phyloP scores from a whole-genome alignment of 345 rosid species.

The Bruguiera gymnorhiza region DNA sequence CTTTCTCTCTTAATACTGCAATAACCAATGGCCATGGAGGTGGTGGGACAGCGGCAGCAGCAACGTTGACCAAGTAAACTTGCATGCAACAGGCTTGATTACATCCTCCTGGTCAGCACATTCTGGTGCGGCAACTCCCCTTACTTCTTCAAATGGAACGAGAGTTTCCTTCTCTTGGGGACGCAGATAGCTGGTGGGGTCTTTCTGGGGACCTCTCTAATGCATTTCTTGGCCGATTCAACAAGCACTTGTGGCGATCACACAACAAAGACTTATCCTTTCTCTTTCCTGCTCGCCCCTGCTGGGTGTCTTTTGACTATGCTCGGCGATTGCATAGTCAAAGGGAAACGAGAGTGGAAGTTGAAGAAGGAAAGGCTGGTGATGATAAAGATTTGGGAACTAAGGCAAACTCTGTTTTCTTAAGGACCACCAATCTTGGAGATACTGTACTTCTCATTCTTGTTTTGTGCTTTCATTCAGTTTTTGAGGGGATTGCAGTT shows the following conservation, averaged over 20 bases:
- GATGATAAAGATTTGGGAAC: constrained; percentile 15
- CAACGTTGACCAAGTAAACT: constrained; percentile 7
- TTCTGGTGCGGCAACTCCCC: constrained; percentile 71
- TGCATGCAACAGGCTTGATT: constrained; percentile 44
- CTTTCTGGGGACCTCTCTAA: constrained; percentile 64
- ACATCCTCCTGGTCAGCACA: constrained; percentile 58
- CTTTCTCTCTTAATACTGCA: constrained; percentile 35
- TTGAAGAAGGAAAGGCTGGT: constrained; percentile 32
- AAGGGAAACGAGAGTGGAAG: constrained; percentile 24
- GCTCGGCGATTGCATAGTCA: constrained; percentile 65
- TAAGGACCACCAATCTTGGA: constrained; percentile 47
- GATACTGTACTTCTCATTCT: constrained; percentile 68
- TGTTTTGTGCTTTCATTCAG: constrained; percentile 77
- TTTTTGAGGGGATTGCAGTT: constrained; percentile 86
- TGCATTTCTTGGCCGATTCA: constrained; percentile 75
- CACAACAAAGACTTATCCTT: constrained; percentile 57
- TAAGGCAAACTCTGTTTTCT: constrained; percentile 33
- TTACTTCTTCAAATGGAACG: constrained; percentile 67
- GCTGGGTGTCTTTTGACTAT: constrained; percentile 70
- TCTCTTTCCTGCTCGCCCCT: constrained; percentile 71
- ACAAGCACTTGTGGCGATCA: constrained; percentile 49
- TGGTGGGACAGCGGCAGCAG: constrained; percentile 11
- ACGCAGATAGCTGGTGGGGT: constrained; percentile 82
- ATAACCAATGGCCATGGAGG: constrained; percentile 43
- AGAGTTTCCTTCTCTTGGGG: constrained; percentile 68